phyloP scores from a whole-genome alignment of 495 filamentous ascomycete genomes.

The Penicillium odoratum region DNA sequence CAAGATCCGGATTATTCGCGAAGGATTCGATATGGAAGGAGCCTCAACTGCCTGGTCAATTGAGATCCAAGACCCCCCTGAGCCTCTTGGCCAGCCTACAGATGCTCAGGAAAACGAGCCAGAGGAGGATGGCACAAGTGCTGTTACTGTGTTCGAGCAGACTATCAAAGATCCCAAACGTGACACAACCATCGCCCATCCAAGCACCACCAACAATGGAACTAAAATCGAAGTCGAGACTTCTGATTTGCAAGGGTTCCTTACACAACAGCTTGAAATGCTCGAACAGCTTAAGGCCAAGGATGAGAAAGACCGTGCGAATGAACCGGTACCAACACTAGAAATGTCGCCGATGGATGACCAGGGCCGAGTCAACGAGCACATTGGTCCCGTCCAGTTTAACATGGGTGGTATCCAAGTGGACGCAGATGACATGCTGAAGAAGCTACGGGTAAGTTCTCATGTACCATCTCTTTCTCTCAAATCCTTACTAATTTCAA shows the following conservation, averaged over 20 bases:
- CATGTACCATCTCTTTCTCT: background rate
- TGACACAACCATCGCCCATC: constrained; percentile 51
- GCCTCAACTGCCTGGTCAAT: constrained; percentile 81
- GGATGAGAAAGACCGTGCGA: constrained; percentile 58
- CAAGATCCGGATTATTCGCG: constrained; percentile 91
- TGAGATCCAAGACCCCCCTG: constrained; percentile 65
- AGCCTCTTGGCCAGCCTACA: constrained; percentile 29
- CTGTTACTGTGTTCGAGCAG: constrained; percentile 75
- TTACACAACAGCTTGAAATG: constrained; percentile 67
- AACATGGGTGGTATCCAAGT: constrained; percentile 98
- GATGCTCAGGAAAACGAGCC: constrained; percentile 21
- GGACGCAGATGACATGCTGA: constrained; percentile 92
- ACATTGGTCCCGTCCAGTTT: constrained; percentile 94
- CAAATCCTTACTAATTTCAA: constrained; percentile 17
- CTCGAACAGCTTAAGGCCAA: constrained; percentile 67
- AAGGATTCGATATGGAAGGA: constrained; percentile 89
- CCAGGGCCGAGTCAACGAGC: constrained; percentile 71
- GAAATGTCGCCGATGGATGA: constrained; percentile 49
- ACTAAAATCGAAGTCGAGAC: constrained; percentile 64
- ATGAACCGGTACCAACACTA: constrained; percentile 40
- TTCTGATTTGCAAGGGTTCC: constrained; percentile 77
- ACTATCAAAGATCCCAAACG: constrained; percentile 71
- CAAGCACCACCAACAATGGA: constrained; percentile 45
- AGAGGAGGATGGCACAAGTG: constrained; percentile 50
- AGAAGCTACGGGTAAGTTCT: constrained; percentile 72